Conservation (phyloP, 345 rosid genomes). For the Cardiospermum halicacabum region DNA sequence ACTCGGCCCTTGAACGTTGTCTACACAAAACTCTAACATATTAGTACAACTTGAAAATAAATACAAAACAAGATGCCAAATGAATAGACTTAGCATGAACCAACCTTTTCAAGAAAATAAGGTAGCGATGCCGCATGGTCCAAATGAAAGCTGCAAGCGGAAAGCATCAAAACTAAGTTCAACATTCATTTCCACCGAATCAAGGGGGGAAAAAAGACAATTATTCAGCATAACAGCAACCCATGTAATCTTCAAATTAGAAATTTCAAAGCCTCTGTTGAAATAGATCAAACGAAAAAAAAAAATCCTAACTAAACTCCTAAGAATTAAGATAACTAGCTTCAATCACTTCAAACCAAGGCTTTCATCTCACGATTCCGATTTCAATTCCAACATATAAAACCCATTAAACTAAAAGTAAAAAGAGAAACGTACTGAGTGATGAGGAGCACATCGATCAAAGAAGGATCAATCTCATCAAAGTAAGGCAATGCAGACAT, state of each 20-base stretch:
- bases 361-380: too few species aligned
- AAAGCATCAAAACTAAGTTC: neutral
- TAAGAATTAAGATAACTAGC: too few species aligned
- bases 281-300: too few species aligned
- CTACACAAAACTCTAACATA: constrained; percentile 25
- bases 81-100: constrained; percentile 14
- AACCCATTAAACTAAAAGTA: too few species aligned
- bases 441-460: constrained; percentile 77
- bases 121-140: constrained; percentile 99
- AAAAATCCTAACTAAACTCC: too few species aligned
- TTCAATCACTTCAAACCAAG: too few species aligned
- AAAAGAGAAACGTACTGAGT: constrained; percentile 57
- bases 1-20: constrained; percentile 89
- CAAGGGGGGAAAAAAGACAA: too few species aligned
- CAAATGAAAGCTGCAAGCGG: constrained; percentile 87
- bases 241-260: too few species aligned
- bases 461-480: constrained; percentile 93
- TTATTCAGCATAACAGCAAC: too few species aligned
- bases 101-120: constrained; percentile 91
- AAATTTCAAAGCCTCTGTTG: too few species aligned
- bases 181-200: neutral
- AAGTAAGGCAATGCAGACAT: constrained; percentile 95
- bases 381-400: too few species aligned
- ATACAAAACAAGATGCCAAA: too few species aligned
- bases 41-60: constrained; percentile 3